Base-by-base conservation (phyloP, 2,329 filamentous ascomycete genomes). In the Ascomycota sp. region DNA sequence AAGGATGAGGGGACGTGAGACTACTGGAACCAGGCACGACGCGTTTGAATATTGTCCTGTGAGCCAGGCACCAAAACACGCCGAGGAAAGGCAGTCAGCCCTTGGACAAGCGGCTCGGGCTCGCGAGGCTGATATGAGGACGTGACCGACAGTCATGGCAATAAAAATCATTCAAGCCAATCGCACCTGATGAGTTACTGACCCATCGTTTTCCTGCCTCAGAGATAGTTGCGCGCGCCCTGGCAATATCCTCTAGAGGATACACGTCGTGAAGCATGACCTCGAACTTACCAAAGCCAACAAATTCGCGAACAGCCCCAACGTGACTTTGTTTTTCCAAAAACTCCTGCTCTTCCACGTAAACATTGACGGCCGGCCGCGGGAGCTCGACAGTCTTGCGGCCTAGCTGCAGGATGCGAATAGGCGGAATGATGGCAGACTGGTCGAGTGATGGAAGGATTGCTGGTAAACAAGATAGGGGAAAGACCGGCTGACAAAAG, bases 141-240 rank as follows among this genome's bases (percentile, higher is more conserved):
- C n/a, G n/a, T n/a, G n/a, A n/a, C n/a, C n/a, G n/a, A n/a, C n/a
- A n/a, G n/a, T n/a, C n/a, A n/a, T n/a, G n/a, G n/a, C n/a, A n/a
- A n/a, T n/a, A n/a, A n/a, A n/a, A n/a, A n/a, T 17, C 25, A 17
- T 27, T 27, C 9, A 27, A n/a, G 36, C 35, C 43, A 52, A 39
- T 56, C 74, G 28, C 70, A 64, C 54, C 73, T 74, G 43, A 93
- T 50, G 32, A 94, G 49, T 36, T 91, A 51, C 59, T 93, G 93
- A 12, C 85, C 85, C 8, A 71, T 80, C 2, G 81, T 89, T 59
- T 75, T 80, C 41, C 83, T 63, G 25, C 78, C 67, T 53, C 91
- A 78, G 27, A 94, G 62, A 49, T 93, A n/a, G n/a, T 81, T 29
- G 56, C 52, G 37, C 92, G 82, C 9, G 81, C 82, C 41, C 66